Percentiles rank a stretch among this genome's conserved stretches.
These are phyloP conservation scores for Achaetomium macrosporum DNA, from an alignment of 2,329 filamentous ascomycete species.

Conservation along the genomic window DNA sequence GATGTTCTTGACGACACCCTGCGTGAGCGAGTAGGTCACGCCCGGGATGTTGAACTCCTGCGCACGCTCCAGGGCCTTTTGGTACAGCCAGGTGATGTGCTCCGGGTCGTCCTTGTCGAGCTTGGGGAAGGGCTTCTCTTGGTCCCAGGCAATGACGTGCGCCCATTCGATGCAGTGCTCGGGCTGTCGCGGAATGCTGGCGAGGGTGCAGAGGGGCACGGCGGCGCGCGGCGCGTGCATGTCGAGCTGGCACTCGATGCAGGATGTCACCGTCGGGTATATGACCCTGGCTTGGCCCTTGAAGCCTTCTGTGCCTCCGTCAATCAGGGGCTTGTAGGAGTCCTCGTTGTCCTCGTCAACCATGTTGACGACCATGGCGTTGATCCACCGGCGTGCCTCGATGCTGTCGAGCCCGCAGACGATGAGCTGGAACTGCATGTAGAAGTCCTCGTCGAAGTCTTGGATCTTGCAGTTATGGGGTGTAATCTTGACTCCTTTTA, in stretches of 20 bases:
- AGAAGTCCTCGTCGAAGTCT: slow-evolving; percentile 93
- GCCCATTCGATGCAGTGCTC: slow-evolving; percentile 99
- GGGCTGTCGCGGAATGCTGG: slow-evolving; percentile 91
- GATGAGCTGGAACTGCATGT: slow-evolving; percentile 92
- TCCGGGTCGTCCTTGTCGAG: slow-evolving; percentile 95
- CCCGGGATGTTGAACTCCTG: slow-evolving; percentile 85
- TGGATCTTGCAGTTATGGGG: slow-evolving; percentile 93
- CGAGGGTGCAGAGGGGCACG: slow-evolving; percentile 92
- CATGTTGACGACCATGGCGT: slow-evolving; percentile 84
- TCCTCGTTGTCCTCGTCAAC: slow-evolving; percentile 79
- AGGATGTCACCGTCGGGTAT: slow-evolving; percentile 85
- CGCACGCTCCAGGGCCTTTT: slow-evolving; percentile 74
- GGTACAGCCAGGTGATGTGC: slow-evolving; percentile 95
- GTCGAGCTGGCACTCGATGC: slow-evolving; percentile 96
- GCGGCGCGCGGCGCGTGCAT: slow-evolving; percentile 98
- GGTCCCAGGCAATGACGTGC: slow-evolving; percentile 95
- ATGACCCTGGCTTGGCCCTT: slow-evolving; percentile 95
- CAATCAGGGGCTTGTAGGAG: slow-evolving; percentile 85
- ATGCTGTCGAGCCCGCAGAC: slow-evolving; percentile 95
- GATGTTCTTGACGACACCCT: slow-evolving; percentile 98
- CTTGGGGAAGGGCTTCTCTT: slow-evolving; percentile 71
- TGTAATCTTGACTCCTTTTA: slow-evolving; percentile 87
- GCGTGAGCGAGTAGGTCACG: slow-evolving; percentile 91
- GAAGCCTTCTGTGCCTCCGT: slow-evolving; percentile 96
- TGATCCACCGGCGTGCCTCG: slow-evolving; percentile 97